Conservation (phyloP, 345 rosid genomes). For the Lumnitzera racemosa region DNA sequence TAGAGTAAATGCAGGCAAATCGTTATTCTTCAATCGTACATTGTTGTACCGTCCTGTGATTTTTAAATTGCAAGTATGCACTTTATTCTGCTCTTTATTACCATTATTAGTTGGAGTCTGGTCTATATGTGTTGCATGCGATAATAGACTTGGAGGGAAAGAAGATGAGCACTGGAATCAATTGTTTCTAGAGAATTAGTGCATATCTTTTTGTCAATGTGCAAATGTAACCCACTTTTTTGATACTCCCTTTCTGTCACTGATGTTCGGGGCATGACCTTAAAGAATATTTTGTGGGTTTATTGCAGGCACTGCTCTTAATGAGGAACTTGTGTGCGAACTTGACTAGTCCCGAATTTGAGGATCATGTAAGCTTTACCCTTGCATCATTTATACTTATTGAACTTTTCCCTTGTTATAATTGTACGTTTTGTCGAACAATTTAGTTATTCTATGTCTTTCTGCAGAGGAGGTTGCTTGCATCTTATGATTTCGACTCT, state of each 20-base stretch:
- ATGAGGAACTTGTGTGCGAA: slow-evolving; percentile 77
- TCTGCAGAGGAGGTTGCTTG: slow-evolving; percentile 37
- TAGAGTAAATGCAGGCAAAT: too few relatives aligned
- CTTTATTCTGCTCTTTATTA: too few relatives aligned
- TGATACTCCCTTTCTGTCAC: background rate
- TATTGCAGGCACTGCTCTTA: slow-evolving; percentile 51
- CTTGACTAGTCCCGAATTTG: slow-evolving; percentile 68
- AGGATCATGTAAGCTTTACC: slow-evolving; percentile 55
- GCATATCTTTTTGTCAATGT: too few relatives aligned
- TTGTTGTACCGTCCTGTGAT: too few relatives aligned
- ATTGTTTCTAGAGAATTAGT: too few relatives aligned
- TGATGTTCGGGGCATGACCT: background rate
- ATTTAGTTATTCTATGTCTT: background rate
- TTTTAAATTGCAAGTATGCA: too few relatives aligned
- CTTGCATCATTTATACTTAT: background rate
- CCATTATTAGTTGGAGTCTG: too few relatives aligned
- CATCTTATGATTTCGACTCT: slow-evolving; percentile 15
- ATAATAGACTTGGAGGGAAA: too few relatives aligned
- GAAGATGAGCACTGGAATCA: too few relatives aligned
- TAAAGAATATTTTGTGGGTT: slow-evolving; percentile 2
- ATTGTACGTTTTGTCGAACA: background rate
- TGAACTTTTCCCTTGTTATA: background rate
- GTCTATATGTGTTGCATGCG: too few relatives aligned
- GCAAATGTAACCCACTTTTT: background rate
- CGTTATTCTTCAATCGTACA: too few relatives aligned